These are phyloP conservation scores for Pichia cephalocereana DNA, from an alignment of 805 yeast species.

Conservation along the genomic window DNA sequence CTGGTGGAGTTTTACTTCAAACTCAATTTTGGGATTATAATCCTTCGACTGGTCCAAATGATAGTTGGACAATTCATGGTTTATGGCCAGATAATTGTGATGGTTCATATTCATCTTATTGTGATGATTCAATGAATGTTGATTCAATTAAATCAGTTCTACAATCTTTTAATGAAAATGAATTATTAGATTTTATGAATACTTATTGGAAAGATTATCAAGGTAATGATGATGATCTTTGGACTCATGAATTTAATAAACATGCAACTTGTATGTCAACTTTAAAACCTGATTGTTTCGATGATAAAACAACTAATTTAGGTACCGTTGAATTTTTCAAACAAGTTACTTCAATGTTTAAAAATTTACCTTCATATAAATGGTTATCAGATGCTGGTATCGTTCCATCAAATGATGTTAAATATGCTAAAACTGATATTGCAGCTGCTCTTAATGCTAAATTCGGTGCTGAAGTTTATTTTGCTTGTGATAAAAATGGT, in stretches of 20 bases:
- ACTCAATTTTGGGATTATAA: conserved; percentile 91
- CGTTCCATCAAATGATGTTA: conserved; percentile 46
- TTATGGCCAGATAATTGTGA: conserved; percentile 84
- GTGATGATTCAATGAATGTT: conserved; percentile 53
- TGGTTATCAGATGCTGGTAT: conserved; percentile 61
- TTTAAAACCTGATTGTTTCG: conserved; percentile 58
- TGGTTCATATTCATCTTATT: conserved; percentile 72
- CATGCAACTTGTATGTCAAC: conserved; percentile 91
- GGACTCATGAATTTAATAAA: conserved; percentile 90
- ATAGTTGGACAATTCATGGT: conserved; percentile 73
- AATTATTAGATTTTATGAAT: conserved; percentile 48
- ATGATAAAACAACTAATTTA: conserved; percentile 21
- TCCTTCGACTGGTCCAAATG: conserved; percentile 63
- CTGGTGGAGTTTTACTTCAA: conserved; percentile 73
- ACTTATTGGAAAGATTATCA: conserved; percentile 63
- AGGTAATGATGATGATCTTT: conserved; percentile 56
- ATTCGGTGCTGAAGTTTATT: conserved; percentile 47
- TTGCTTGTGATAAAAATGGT: conserved; percentile 46
- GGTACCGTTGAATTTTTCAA: conserved; percentile 63
- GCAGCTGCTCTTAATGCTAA: conserved; percentile 40
- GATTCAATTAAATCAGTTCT: conserved; percentile 40
- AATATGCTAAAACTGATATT: conserved; percentile 51
- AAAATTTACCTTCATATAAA: conserved; percentile 53
- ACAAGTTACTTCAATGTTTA: conserved; percentile 47
- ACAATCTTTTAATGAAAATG: conserved; percentile 35